Conservation (phyloP, 768 basidiomycete genomes). For the Rubroboletus satanas region DNA sequence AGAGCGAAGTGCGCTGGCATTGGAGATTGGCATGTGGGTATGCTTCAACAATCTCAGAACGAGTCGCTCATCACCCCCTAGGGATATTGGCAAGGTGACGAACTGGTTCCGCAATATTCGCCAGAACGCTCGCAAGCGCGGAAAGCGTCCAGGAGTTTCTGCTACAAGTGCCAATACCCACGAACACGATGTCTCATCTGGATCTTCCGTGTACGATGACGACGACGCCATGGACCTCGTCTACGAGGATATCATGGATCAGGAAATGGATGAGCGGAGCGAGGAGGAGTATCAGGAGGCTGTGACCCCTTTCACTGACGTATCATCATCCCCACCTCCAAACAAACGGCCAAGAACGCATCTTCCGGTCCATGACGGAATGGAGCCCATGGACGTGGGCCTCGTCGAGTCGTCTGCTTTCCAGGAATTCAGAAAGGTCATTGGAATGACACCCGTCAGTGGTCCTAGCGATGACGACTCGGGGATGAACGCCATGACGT, state of each 20-base stretch:
- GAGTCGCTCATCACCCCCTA: conserved; percentile 25
- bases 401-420: conserved; percentile 41
- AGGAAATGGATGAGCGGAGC: conserved; percentile 50
- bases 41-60: neutral
- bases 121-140: conserved; percentile 74
- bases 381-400: conserved; percentile 32
- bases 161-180: conserved; percentile 34
- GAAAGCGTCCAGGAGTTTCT: conserved; percentile 43
- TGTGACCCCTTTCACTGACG: conserved; percentile 65
- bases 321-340: conserved; percentile 39
- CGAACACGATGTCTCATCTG: conserved; percentile 54
- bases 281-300: conserved; percentile 74
- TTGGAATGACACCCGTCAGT: conserved; percentile 18
- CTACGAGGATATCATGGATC: conserved; percentile 39
- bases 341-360: conserved; percentile 30
- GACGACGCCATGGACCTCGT: conserved; percentile 52
- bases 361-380: conserved; percentile 28
- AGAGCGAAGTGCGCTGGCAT: conserved; percentile 68
- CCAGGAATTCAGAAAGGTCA: conserved; percentile 48
- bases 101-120: conserved; percentile 87
- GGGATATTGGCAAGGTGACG: conserved; percentile 81
- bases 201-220: conserved; percentile 45
- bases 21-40: conserved; percentile 72
- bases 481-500: conserved; percentile 30
- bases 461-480: conserved; percentile 25